phyloP scores from a whole-genome alignment of 2,329 filamentous ascomycete species.

The Fusarium brachygibbosum region DNA sequence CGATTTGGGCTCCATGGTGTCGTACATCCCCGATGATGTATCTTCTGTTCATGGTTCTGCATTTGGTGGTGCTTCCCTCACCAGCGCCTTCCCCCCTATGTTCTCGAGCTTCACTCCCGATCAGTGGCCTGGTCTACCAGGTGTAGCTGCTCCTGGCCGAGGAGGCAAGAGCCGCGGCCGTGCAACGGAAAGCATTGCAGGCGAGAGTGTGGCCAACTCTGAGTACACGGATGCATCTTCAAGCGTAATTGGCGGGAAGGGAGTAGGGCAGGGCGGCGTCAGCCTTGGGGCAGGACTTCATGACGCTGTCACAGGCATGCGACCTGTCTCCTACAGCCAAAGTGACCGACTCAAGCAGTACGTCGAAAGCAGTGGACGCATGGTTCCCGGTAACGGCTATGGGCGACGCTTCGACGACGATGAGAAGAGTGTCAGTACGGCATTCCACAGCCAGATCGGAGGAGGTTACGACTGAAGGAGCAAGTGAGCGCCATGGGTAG shows the following conservation, averaged over 20 bases:
- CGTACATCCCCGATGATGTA: constrained; percentile 96
- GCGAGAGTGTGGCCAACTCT: constrained; percentile 91
- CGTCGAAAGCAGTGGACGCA: constrained; percentile 85
- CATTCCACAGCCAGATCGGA: constrained; percentile 95
- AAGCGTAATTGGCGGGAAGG: constrained; percentile 81
- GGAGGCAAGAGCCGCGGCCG: constrained; percentile 76
- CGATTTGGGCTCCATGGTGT: constrained; percentile 89
- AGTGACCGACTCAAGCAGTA: constrained; percentile 92
- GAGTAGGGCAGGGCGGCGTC: constrained; percentile 85
- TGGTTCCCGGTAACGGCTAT: constrained; percentile 75
- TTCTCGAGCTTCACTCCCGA: constrained; percentile 93
- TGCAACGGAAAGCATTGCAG: constrained; percentile 83
- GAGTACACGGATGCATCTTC: constrained; percentile 88
- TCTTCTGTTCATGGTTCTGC: constrained; percentile 95
- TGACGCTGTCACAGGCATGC: constrained; percentile 75
- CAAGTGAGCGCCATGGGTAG: constrained; percentile 46
- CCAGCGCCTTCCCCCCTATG: constrained; percentile 86
- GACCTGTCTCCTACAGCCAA: constrained; percentile 70
- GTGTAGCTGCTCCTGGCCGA: constrained; percentile 71
- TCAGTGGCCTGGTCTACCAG: constrained; percentile 85
- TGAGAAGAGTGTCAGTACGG: constrained; percentile 94
- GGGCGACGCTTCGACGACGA: constrained; percentile 87
- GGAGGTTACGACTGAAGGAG: constrained; percentile 66
- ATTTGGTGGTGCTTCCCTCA: constrained; percentile 84
- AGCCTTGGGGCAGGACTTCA: constrained; percentile 86